These are phyloP conservation scores for Phytopythium chamaehyphon DNA, from an alignment of 352 stramenopile species.

Conservation along the genomic window DNA sequence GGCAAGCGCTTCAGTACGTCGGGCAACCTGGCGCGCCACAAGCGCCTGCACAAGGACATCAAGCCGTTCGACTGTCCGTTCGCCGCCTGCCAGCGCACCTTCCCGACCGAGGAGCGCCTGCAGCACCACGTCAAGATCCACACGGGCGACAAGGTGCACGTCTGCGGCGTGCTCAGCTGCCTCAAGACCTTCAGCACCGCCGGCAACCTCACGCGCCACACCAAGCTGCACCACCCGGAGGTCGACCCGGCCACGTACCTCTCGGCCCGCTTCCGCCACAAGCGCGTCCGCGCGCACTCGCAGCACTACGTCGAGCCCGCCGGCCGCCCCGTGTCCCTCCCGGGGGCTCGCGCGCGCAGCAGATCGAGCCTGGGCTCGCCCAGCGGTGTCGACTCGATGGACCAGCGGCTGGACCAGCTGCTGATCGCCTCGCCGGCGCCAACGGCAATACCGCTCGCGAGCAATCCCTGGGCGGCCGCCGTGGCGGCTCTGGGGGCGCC, in stretches of 20 bases:
- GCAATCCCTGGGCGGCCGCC: too few species aligned
- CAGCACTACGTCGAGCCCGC: background rate
- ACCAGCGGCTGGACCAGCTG: slow-evolving; percentile 6
- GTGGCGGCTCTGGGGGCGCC: slow-evolving; percentile 7
- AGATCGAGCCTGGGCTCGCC: background rate
- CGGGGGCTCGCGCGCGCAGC: too few species aligned
- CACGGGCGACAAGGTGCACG: slow-evolving; percentile 36
- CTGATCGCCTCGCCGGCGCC: slow-evolving; percentile 2
- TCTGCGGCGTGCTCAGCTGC: slow-evolving; percentile 31
- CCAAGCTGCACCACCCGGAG: slow-evolving; percentile 42
- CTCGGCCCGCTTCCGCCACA: slow-evolving; percentile 13
- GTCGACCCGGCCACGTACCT: slow-evolving; percentile 14
- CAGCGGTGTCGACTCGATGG: slow-evolving; percentile 6
- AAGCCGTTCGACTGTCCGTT: slow-evolving; percentile 46
- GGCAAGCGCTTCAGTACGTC: slow-evolving; percentile 52
- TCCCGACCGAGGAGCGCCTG: slow-evolving; percentile 39
- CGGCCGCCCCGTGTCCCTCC: too few species aligned
- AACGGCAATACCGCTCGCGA: background rate
- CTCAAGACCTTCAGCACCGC: slow-evolving; percentile 55
- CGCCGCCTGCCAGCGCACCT: slow-evolving; percentile 34
- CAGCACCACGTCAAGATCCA: slow-evolving; percentile 54
- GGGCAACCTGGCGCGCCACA: slow-evolving; percentile 51
- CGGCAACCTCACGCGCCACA: slow-evolving; percentile 52
- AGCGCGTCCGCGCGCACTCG: slow-evolving; percentile 4
- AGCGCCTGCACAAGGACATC: slow-evolving; percentile 41